Evolutionary conservation across 2,329 filamentous ascomycete genomes (phyloP).

Genomic region (Truncatella angustata): DNA sequence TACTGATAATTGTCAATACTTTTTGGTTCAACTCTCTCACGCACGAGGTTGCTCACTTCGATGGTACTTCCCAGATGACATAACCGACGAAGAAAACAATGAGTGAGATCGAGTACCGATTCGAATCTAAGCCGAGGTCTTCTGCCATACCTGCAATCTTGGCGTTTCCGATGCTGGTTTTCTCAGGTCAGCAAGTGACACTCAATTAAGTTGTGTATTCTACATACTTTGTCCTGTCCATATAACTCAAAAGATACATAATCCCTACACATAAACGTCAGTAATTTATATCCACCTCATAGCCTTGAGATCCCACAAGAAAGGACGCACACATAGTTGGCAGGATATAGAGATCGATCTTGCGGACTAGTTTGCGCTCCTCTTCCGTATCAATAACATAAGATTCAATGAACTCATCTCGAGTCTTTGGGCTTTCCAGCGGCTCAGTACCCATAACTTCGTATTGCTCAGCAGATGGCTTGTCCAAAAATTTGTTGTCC

Average conservation of each 20-base stretch:
- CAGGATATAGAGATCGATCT: slow-evolving; percentile 37
- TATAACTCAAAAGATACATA: slow-evolving; percentile 58
- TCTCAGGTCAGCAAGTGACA: slow-evolving; percentile 11
- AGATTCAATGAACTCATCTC: slow-evolving; percentile 17
- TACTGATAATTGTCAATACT: slow-evolving; percentile 16
- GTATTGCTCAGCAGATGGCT: slow-evolving; percentile 7
- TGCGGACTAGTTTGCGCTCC: slow-evolving; percentile 32
- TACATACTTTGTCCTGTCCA: slow-evolving; percentile 52
- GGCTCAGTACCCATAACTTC: slow-evolving; percentile 15
- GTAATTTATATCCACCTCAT: too few relatives aligned
- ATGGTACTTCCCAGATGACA: slow-evolving; percentile 61
- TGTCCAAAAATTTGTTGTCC: background rate
- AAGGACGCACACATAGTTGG: slow-evolving; percentile 61
- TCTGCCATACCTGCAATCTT: slow-evolving; percentile 49
- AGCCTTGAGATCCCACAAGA: too few relatives aligned
- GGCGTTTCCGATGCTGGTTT: slow-evolving; percentile 47
- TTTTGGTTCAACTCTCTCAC: background rate
- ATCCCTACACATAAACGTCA: too few relatives aligned
- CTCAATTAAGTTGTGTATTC: background rate
- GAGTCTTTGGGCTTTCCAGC: slow-evolving; percentile 5
- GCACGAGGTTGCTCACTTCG: slow-evolving; percentile 41
- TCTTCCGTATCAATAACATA: slow-evolving; percentile 28
- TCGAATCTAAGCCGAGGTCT: slow-evolving; percentile 50
- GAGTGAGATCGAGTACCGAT: slow-evolving; percentile 59
- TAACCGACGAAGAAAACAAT: slow-evolving; percentile 70